A percentile compares a stretch with the other conserved stretches of the same genome.
Evolutionary conservation across 1,284 basidiomycete genomes (phyloP).

Genomic region (Chalciporus sp.): DNA sequence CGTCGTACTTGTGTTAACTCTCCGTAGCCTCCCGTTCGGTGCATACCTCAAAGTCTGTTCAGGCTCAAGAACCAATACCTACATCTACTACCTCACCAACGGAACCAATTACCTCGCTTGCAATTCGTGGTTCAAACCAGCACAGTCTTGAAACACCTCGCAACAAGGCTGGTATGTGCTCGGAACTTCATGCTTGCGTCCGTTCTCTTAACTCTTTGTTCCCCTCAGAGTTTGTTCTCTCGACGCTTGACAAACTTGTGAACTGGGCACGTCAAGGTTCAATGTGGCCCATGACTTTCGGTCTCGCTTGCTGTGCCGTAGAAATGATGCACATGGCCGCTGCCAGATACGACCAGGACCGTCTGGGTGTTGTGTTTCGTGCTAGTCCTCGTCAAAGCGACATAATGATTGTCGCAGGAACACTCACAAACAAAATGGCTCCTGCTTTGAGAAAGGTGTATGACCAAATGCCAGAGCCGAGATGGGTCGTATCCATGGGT

Average conservation of each 20-base stretch:
- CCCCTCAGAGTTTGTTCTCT: conserved; percentile 88
- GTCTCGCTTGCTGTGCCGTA: conserved; percentile 98
- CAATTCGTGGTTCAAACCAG: conserved; percentile 82
- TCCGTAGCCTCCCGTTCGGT: conserved; percentile 54
- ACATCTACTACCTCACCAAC: conserved; percentile 47
- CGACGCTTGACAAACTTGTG: conserved; percentile 94
- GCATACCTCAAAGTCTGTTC: conserved; percentile 50
- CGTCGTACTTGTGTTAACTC: not conserved
- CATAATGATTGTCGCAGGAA: conserved; percentile 99
- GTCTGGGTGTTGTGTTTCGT: conserved; percentile 97
- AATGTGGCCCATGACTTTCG: conserved; percentile 99
- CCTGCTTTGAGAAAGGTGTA: conserved; percentile 95
- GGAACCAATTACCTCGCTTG: conserved; percentile 64
- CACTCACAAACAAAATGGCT: conserved; percentile 99
- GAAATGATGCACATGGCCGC: conserved; percentile 99
- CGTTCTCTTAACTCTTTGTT: conserved; percentile 3
- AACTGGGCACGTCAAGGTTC: conserved; percentile 98
- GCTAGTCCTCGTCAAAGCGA: conserved; percentile 97
- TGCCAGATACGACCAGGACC: conserved; percentile 98
- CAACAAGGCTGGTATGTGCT: conserved; percentile 82
- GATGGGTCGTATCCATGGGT: conserved; percentile 99
- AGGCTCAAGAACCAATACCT: conserved; percentile 43
- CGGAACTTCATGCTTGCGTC: not conserved
- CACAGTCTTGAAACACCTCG: conserved; percentile 84
- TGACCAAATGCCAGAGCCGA: conserved; percentile 97